Evolutionary conservation across 2,329 filamentous ascomycete species (phyloP).

Genomic region (Aspergillus calidoustus): DNA sequence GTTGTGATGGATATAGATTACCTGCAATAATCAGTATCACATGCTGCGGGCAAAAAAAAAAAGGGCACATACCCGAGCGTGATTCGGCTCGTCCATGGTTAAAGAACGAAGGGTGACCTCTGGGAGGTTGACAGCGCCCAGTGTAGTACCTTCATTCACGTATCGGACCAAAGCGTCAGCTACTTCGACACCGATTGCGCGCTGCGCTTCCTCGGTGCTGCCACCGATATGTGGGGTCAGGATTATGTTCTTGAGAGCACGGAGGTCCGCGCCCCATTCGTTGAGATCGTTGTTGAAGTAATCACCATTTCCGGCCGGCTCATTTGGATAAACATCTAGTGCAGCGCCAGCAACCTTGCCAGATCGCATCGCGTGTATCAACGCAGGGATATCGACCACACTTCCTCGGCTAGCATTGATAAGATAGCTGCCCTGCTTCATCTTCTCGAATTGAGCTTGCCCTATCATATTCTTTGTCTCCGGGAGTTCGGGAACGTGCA

Average conservation of each 20-base stretch:
- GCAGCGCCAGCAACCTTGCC: constrained; percentile 92
- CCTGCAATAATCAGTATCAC: constrained; percentile 45
- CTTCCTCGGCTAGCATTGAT: constrained; percentile 95
- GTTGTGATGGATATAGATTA: constrained; percentile 97
- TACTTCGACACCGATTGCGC: constrained; percentile 94
- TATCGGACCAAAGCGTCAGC: constrained; percentile 86
- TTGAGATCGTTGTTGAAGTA: constrained; percentile 90
- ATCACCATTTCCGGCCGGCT: constrained; percentile 91
- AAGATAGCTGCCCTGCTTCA: constrained; percentile 91
- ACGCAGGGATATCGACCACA: constrained; percentile 89
- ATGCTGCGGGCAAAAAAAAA: neutral
- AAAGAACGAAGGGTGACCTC: constrained; percentile 89
- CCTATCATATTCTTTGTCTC: constrained; percentile 95
- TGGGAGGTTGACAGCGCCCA: constrained; percentile 95
- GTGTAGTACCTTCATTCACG: constrained; percentile 90
- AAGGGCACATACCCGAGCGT: constrained; percentile 69
- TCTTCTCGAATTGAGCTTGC: constrained; percentile 75
- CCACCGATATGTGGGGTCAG: constrained; percentile 96
- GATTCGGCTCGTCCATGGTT: constrained; percentile 85
- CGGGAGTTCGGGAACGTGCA: constrained; percentile 90
- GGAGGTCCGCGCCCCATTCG: constrained; percentile 81
- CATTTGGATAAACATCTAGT: constrained; percentile 94
- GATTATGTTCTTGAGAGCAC: constrained; percentile 86
- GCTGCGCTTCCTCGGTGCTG: constrained; percentile 96
- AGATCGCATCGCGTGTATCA: constrained; percentile 82